Conservation (phyloP, 768 basidiomycete species). For the Auriscalpium vulgare region DNA sequence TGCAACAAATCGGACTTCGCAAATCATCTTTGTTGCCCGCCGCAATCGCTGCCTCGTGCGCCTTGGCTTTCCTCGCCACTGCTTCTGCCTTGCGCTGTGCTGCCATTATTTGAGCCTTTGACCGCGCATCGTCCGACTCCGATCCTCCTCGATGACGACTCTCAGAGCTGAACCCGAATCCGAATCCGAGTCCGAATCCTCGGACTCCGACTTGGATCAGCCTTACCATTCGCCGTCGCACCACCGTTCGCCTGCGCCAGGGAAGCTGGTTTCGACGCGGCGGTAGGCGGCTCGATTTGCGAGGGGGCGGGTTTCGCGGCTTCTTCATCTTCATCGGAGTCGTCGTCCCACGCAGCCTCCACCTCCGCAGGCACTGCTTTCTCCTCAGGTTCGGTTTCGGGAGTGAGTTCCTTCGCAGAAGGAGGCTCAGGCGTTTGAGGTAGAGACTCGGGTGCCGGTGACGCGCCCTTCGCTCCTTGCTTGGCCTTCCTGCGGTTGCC, state of each 20-base stretch:
- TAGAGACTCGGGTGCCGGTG: slow-evolving; percentile 47
- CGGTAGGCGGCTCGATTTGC: slow-evolving; percentile 13
- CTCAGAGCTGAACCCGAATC: slow-evolving; percentile 28
- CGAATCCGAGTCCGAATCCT: slow-evolving; percentile 32
- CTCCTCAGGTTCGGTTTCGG: slow-evolving; percentile 10
- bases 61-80: slow-evolving; percentile 69
- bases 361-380: slow-evolving; percentile 23
- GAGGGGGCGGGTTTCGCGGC: slow-evolving; percentile 18
- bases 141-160: slow-evolving; percentile 24
- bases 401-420: slow-evolving; percentile 11
- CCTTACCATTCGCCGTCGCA: slow-evolving; percentile 18
- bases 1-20: slow-evolving; percentile 97
- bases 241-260: slow-evolving; percentile 19
- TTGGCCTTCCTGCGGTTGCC: slow-evolving; percentile 80
- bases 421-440: slow-evolving; percentile 24
- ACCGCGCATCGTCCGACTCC: slow-evolving; percentile 60
- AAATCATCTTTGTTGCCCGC: slow-evolving; percentile 83
- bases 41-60: slow-evolving; percentile 79
- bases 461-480: slow-evolving; percentile 42
- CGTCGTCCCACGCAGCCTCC: slow-evolving; percentile 58
- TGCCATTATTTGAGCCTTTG: slow-evolving; percentile 55
- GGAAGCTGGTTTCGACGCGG: slow-evolving; percentile 22
- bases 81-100: slow-evolving; percentile 77
- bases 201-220: slow-evolving; percentile 16
- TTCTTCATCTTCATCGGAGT: slow-evolving; percentile 42